Base-by-base conservation (phyloP, 2,329 filamentous ascomycete genomes). In the Aureobasidium sp. region DNA sequence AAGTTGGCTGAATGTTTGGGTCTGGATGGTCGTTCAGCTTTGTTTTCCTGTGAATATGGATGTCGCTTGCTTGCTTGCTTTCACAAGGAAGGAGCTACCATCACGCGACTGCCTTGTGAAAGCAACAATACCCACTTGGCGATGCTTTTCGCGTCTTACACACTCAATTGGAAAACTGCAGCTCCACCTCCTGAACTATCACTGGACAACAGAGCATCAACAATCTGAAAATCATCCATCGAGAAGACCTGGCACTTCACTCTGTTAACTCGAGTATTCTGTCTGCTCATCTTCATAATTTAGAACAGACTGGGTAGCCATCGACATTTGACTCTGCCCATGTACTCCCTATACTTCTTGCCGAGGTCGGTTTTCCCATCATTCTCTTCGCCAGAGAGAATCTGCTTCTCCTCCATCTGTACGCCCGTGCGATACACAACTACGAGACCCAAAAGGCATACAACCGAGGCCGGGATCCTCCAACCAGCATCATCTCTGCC, bases 301-400 rank as follows among this genome's bases (percentile, higher is more conserved):
- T 11, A 54, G 8, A 54, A 42, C 2, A 59, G 4, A 42, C 57
- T 45, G 2, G 57, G 57, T 11, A 59, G 27, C 45, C 44, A 59
- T 42, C 34, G 47, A 13, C 1, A 59, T 36, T 13, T 50, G 11
- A 59, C 57, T 27, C 27, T 59, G 27, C 16, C 44, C 57, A 59
- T 50, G 36, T 59, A 59, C 37, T 59, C 34, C 11, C 16, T 49
- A 11, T 59, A 59, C 32, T 39, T 58, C 32, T 48, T 48, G 27
- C 44, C 27, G 11, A 49, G 57, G 8, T 50, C 45, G 9, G 29
- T 36, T 16, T 50, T 59, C n/a, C 36, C 57, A 16, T 59, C 45
- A 27, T 59, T 59, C 15, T 50, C 45, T 7, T 39, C 45, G 21
- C 45, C 57, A 4, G 44, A 49, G 4, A 59, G 57, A 27, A 59